These are phyloP conservation scores for Aspergillus nomiae DNA, from an alignment of 2,329 filamentous ascomycete species.

Conservation along the genomic window DNA sequence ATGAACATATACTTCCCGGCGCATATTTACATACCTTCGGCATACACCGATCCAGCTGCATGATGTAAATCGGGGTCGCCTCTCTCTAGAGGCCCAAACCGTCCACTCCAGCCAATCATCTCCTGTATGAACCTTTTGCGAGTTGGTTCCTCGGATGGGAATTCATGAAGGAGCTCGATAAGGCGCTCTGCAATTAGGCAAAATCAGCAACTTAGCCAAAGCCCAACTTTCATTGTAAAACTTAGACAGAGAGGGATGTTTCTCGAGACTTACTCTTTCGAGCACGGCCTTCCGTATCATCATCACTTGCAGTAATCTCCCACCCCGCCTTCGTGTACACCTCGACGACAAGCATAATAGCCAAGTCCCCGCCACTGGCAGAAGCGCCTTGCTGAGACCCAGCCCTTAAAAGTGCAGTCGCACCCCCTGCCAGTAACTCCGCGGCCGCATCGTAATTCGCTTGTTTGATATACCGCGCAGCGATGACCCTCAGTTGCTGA, in stretches of 20 bases:
- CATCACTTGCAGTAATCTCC: conserved; percentile 56
- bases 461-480: conserved; percentile 88
- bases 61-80: conserved; percentile 95
- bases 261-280: conserved; percentile 49
- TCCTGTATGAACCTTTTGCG: conserved; percentile 90
- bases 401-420: conserved; percentile 70
- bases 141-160: conserved; percentile 80
- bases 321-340: conserved; percentile 87
- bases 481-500: conserved; percentile 95
- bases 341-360: conserved; percentile 81
- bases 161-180: conserved; percentile 76
- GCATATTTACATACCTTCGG: conserved; percentile 59
- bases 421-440: conserved; percentile 82
- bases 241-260: neutral
- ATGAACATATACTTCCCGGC: neutral
- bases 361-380: conserved; percentile 87
- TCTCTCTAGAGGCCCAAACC: conserved; percentile 81
- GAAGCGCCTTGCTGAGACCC: conserved; percentile 79
- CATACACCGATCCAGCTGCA: conserved; percentile 82
- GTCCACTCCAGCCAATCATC: conserved; percentile 83
- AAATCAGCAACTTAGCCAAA: conserved; percentile 9
- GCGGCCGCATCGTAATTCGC: conserved; percentile 82
- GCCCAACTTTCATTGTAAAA: neutral
- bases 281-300: conserved; percentile 65
- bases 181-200: conserved; percentile 54